Evolutionary conservation across 2,329 filamentous ascomycete species (phyloP).

Genomic region (Fusarium musae): DNA sequence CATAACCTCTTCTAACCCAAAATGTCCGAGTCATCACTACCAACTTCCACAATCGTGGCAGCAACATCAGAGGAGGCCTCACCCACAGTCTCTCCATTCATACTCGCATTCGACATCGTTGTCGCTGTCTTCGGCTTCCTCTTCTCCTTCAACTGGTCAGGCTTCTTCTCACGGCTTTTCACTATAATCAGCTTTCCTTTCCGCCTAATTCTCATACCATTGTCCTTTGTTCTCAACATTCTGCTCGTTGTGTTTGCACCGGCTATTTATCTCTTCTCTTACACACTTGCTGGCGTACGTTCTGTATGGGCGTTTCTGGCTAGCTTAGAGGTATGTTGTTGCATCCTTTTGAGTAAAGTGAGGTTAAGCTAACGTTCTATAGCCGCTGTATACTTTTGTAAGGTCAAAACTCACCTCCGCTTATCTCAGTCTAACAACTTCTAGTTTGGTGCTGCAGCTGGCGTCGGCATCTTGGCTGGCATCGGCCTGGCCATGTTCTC

Average conservation of each 20-base stretch:
- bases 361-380: conserved; percentile 2
- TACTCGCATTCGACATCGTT: conserved; percentile 43
- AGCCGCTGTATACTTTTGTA: conserved; percentile 59
- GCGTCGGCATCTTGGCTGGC: conserved; percentile 74
- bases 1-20: conserved; percentile 5
- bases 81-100: conserved; percentile 29
- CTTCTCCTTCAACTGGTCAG: conserved; percentile 45
- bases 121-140: conserved; percentile 42
- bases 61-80: conserved; percentile 12
- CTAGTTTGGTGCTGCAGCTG: conserved; percentile 70
- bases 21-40: conserved; percentile 27
- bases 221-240: conserved; percentile 43
- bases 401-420: not conserved
- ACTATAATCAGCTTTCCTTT: conserved; percentile 46
- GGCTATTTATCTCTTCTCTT: conserved; percentile 49
- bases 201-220: conserved; percentile 46
- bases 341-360: not conserved
- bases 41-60: conserved; percentile 26
- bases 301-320: conserved; percentile 44
- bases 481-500: conserved; percentile 68
- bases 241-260: conserved; percentile 52
- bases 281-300: conserved; percentile 37
- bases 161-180: conserved; percentile 38
- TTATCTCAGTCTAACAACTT: not conserved
- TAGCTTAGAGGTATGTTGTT: conserved; percentile 51